Base-by-base conservation (phyloP, 345 rosid species). In the Eutrema japonicum region DNA sequence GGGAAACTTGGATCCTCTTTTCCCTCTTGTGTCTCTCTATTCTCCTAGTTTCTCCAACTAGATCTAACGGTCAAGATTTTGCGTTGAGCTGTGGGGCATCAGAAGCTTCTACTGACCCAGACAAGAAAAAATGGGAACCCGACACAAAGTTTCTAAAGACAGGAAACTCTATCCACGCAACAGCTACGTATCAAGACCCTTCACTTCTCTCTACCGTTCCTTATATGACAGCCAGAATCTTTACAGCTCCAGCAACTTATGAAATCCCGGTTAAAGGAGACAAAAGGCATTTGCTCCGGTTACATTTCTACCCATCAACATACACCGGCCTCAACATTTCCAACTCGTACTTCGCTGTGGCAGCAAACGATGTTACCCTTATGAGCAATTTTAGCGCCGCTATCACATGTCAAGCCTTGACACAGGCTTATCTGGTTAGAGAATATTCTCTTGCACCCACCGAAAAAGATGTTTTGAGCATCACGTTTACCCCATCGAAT, bases 161-260 rank as follows among this genome's bases (percentile, higher is more conserved):
- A 4, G 68, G 64, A 4, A 68, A 68, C 40, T 82, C 90, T 1
- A 68, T 61, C 8, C 58, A 69, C 0, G 82, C 79, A 9, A 78
- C 73, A 65, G 90, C 97, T 38, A 68, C 82, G 7, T 73, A 67
- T 65, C 94, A 90, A 70, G 96, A 90, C 54, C 85, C 97, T 71
- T 83, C 93, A 0, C 88, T 88, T 67, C 72, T 66, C 40, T 88
- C 96, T 0, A 49, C 71, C 4, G 45, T 90, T 59, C 98, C 97
- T 4, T 89, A 81, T 72, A 89, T 90, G 97, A 80, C 82, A 7
- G 94, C 94, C 4, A 83, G 98, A 71, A 77, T 88, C 49, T 88
- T 92, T 66, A 59, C 71, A 14, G 68, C 89, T 12, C 84, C 83
- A 13, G 86, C 79, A 16, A 79, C 83, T 4, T 92, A 92, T 26